These are phyloP conservation scores for Citrus sinensis DNA, from an alignment of 345 rosid genomes.

Conservation along the genomic window DNA sequence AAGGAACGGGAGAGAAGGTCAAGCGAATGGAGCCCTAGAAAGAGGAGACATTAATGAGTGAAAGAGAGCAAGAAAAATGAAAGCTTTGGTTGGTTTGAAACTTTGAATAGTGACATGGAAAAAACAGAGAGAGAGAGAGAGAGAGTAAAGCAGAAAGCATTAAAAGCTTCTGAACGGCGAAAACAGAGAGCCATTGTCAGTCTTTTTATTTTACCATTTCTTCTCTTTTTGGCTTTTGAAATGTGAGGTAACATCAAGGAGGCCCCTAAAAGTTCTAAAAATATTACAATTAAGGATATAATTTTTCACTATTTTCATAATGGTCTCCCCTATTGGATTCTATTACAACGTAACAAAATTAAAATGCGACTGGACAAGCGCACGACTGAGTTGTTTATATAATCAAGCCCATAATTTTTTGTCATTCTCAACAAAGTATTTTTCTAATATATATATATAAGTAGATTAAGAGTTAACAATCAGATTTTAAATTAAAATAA, in stretches of 20 bases:
- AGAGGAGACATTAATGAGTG: not conserved
- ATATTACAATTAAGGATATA: not conserved
- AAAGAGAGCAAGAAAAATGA: not conserved
- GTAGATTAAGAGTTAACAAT: too few species aligned
- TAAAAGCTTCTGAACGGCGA: constrained; percentile 19
- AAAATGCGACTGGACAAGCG: too few species aligned
- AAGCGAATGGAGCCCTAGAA: not conserved
- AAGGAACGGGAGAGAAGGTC: not conserved
- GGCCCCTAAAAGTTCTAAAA: not conserved
- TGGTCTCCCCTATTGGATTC: too few species aligned
- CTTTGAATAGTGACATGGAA: not conserved
- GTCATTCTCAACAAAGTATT: too few species aligned
- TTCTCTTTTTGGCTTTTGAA: not conserved
- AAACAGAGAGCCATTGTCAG: constrained; percentile 7
- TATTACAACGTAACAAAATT: too few species aligned
- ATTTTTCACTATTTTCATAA: not conserved
- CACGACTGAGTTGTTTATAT: too few species aligned
- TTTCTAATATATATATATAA: too few species aligned
- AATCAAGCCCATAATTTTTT: too few species aligned
- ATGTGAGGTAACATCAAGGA: not conserved
- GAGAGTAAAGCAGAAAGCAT: constrained; percentile 24
- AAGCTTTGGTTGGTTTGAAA: not conserved
- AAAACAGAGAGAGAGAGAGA: not conserved
- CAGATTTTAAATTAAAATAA: too few species aligned
- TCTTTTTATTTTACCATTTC: not conserved